Base-by-base conservation (phyloP, 257 asterid species). In the Knoxia roxburghii region DNA sequence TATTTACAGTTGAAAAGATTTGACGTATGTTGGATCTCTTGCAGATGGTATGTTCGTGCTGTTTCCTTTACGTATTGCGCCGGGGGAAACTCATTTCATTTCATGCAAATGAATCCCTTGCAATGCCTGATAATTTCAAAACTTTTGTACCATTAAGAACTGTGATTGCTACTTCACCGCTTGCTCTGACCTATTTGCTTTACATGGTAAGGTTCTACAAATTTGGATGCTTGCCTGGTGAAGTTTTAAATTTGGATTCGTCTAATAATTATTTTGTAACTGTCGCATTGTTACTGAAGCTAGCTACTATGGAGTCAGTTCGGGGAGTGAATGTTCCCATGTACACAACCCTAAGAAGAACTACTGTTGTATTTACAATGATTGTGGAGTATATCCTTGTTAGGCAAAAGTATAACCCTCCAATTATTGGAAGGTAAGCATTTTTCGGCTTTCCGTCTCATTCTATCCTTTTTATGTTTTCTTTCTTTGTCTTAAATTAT, bases 281-380 rank as follows among this genome's bases (percentile, higher is more conserved):
- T 62, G 52, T 79, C 69, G 78, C 73, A 41, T 75, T 84, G 81
- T 73, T 69, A 79, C 82, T 82, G 80, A 89, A 91, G 98, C 78
- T 89, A 81, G 92, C 81, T 74, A 74, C 89, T 29, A 91, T 91
- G 98, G 98, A 85, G 85, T 86, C 96, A 79, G 89, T 91, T 74
- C 88, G 95, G 26, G 98, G 90, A 33, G 96, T 91, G 57, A 91
- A 87, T 80, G 98, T 91, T 51, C 98, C 98, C 30, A 91, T 91
- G 98, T 91, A 91, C 68, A 91, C 98, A 68, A 89, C 98, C 74
- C 80, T 91, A 61, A 81, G 98, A 84, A 91, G 98, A 78, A 91
- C 96, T 29, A 89, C 98, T 0, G 95, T 91, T 33, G 95, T 84
- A 35, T 89, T 91, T 76, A 91, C 96, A 67, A 91, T 91, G 96